Base-by-base conservation (phyloP, 257 asterid genomes). In the Coffea eugenioides region DNA sequence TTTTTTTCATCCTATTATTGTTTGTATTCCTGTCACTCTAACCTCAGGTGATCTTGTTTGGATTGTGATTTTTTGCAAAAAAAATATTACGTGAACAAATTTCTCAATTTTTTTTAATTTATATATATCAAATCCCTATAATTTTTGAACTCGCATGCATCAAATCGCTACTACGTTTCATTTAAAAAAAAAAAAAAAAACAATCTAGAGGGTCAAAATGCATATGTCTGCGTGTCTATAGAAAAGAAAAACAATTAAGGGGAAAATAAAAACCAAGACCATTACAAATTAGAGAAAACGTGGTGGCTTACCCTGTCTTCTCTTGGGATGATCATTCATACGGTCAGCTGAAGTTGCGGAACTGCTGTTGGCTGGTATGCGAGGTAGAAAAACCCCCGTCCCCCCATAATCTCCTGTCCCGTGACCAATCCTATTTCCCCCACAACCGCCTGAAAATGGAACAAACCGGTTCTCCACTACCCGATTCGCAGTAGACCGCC, bases 381-480 rank as follows among this genome's bases (percentile, higher is more conserved):
- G 41, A 23, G 81, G 81, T 39, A 68, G 68, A 48, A 31, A 77
- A 36, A 68, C 81, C 6, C 80, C 80, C 11, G 80, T 77, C 11
- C 80, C 80, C 31, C 80, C 61, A 61, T 16, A 4, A 51, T 72
- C 27, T 52, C 67, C 43, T 39, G 43, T 73, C 66, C 1, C 49
- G 25, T 15, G 8, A 52, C 67, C 64, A 52, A n/a, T 45, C 49
- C 77, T 11, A 54, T 52, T 73, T 16, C 65, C 65, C 27, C 23
- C 66, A 61, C 20, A 25, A 36, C 62, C 64, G 7, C 67, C 74
- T 0, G 3, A 6, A 48, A 2, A 12, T 9, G 52, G 54, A 18
- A 20, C 39, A 14, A 15, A 5, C 56, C 6, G 67, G 54, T 49
- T 49, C 25, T 13, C 16, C 25, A 31, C 14, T 2, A 23, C 23